Base-by-base conservation (phyloP, 1,284 basidiomycete species). In the Takashimella tepidaria region DNA sequence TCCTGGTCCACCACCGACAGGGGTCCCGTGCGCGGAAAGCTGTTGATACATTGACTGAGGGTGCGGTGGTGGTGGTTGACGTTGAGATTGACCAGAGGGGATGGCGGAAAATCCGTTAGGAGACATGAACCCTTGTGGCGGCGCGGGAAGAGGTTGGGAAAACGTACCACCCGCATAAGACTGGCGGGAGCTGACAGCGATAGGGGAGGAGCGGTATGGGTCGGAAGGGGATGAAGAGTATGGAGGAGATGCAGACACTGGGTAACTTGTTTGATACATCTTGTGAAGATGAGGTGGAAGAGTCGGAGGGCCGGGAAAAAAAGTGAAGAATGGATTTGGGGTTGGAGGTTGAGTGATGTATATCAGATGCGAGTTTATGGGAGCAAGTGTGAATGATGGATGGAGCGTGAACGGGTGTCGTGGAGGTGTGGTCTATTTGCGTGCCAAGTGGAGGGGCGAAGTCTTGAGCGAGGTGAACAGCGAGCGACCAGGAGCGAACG, bases 141-240 rank as follows among this genome's bases (percentile, higher is more conserved):
- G n/a, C n/a, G n/a, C n/a, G n/a, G n/a, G 40, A 22, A 47, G 47
- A 22, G 64, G 59, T 13, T 63, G 63, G 42, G 66, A 63, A 13
- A 61, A 63, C 49, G 64, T 60, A 21, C 60, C 55, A 4, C 50
- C 27, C 25, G 60, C 58, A 54, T 65, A 65, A 27, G 61, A 57
- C 47, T 63, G 63, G 31, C 54, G 55, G 5, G 61, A 43, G 19
- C 49, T 46, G n/a, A 62, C 54, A 19, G 62, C 42, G 45, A 67
- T 60, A 19, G 66, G 64, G 11, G 62, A 58, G 3, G 61, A 47
- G 6, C 67, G 58, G 48, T 67, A 67, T 16, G 62, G 58, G 52
- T 62, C 59, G 19, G 61, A 56, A 11, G 62, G 58, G 19, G 61
- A n/a, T 53, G 26, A 54, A 31, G 47, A 23, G 26, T 47, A 44